Evolutionary conservation across 2,329 filamentous ascomycete genomes (phyloP).

Genomic region (Aspergillus aculeatus): DNA sequence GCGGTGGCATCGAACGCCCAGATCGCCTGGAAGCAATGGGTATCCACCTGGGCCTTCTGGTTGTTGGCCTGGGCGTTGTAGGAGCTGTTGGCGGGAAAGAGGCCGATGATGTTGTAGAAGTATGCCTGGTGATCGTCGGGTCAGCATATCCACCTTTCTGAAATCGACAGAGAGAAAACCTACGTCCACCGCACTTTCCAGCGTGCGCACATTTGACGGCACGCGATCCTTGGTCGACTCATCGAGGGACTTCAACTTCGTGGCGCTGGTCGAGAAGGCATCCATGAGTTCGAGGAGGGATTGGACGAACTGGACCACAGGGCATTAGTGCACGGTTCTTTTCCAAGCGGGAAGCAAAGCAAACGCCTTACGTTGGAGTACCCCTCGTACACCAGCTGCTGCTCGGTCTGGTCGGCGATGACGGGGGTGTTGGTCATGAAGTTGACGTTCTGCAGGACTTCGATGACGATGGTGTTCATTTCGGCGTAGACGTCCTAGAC

Average conservation of each 20-base stretch:
- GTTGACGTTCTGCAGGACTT: neutral
- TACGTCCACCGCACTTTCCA: constrained; percentile 3
- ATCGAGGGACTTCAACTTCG: neutral
- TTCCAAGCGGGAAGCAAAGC: too few species aligned
- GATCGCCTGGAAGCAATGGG: constrained; percentile 3
- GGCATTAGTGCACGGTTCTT: too few species aligned
- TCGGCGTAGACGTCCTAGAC: constrained; percentile 1
- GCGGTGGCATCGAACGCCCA: neutral
- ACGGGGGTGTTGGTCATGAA: constrained; percentile 5
- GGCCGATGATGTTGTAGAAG: constrained; percentile 6
- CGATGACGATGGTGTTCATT: constrained; percentile 4
- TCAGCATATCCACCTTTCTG: neutral
- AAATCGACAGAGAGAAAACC: neutral
- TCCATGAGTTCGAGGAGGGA: constrained; percentile 6
- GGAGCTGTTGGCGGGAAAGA: constrained; percentile 3
- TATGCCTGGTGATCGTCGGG: neutral
- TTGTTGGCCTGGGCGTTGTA: constrained; percentile 6
- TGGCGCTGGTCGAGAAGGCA: neutral
- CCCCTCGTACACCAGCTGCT: constrained; percentile 2
- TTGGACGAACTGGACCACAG: neutral
- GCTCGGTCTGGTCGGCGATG: neutral
- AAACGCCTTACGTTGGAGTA: neutral
- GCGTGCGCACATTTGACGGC: neutral
- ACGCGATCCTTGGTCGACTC: neutral
- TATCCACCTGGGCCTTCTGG: constrained; percentile 5